Percentiles rank a stretch among this genome's conserved stretches.
These are phyloP conservation scores for Candida albicans DNA, from an alignment of 1,139 yeast genomes.

Conservation along the genomic window DNA sequence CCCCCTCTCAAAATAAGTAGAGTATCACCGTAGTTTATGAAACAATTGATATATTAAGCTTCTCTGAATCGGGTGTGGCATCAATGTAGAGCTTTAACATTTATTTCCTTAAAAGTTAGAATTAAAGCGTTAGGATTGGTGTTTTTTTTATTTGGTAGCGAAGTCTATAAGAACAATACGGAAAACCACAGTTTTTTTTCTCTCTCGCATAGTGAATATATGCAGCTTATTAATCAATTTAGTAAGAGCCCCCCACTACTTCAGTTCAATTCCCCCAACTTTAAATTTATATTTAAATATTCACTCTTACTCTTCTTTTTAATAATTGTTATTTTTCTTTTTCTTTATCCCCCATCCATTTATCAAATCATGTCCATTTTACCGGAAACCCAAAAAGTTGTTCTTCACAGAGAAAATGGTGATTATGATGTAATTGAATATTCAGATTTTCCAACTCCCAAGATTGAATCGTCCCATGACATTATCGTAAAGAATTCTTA, in stretches of 20 bases:
- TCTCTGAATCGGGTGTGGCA: background rate
- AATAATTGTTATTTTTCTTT: background rate
- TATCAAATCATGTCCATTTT: constrained; percentile 24
- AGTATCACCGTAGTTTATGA: too few species aligned
- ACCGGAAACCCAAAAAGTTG: constrained; percentile 61
- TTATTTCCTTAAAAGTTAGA: too few species aligned
- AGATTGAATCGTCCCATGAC: constrained; percentile 49
- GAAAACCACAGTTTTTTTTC: constrained; percentile 2
- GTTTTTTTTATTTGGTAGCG: too few species aligned
- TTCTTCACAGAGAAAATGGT: constrained; percentile 55
- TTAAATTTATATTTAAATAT: background rate
- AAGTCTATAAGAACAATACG: too few species aligned
- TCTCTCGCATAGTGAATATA: background rate
- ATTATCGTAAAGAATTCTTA: constrained; percentile 69
- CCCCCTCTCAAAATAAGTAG: too few species aligned
- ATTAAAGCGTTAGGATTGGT: too few species aligned
- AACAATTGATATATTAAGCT: too few species aligned
- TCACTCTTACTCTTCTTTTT: background rate
- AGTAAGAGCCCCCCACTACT: too few species aligned
- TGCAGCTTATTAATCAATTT: constrained; percentile 2
- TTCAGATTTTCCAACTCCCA: constrained; percentile 58
- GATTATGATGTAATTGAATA: constrained; percentile 44
- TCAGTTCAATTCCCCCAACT: background rate
- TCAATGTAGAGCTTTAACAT: background rate
- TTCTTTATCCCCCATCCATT: background rate